phyloP scores from a whole-genome alignment of 306 rosid genomes.

The Prunus mira region DNA sequence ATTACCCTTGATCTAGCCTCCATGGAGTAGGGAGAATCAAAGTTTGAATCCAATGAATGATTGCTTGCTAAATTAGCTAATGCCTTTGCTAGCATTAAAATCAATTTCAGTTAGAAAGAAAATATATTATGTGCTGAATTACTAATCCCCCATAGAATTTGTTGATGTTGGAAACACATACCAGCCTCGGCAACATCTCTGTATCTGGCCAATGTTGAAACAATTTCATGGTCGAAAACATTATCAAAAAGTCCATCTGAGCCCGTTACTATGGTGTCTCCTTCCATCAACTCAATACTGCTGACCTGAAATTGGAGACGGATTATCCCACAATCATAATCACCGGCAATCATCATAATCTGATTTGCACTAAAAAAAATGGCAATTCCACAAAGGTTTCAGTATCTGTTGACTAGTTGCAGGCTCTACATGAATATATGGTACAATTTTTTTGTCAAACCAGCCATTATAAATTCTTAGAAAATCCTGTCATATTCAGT shows the following conservation, averaged over 20 bases:
- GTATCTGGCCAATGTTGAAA: slow-evolving; percentile 35
- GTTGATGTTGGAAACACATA: slow-evolving; percentile 31
- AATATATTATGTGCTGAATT: not conserved
- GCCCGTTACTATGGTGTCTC: slow-evolving; percentile 78
- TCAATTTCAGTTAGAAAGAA: slow-evolving; percentile 23
- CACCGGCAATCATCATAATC: not conserved
- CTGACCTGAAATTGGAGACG: slow-evolving; percentile 49
- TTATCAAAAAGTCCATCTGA: slow-evolving; percentile 86
- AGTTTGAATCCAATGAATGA: slow-evolving; percentile 71
- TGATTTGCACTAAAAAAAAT: not conserved
- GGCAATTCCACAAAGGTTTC: not conserved
- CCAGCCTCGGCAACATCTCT: slow-evolving; percentile 72
- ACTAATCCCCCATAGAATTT: not conserved
- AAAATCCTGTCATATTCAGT: not conserved
- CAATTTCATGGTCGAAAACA: slow-evolving; percentile 70
- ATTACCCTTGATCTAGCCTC: slow-evolving; percentile 84
- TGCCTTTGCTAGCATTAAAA: slow-evolving; percentile 78
- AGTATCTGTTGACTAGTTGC: not conserved
- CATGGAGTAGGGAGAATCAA: slow-evolving; percentile 82
- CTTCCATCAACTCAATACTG: slow-evolving; percentile 58
- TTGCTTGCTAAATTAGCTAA: slow-evolving; percentile 79
- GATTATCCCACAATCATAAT: slow-evolving; percentile 19
- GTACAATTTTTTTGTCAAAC: not conserved
- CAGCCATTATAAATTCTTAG: not conserved
- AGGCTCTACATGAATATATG: not conserved